Base-by-base conservation (phyloP, 345 rosid species). In the Iberis pinnata region DNA sequence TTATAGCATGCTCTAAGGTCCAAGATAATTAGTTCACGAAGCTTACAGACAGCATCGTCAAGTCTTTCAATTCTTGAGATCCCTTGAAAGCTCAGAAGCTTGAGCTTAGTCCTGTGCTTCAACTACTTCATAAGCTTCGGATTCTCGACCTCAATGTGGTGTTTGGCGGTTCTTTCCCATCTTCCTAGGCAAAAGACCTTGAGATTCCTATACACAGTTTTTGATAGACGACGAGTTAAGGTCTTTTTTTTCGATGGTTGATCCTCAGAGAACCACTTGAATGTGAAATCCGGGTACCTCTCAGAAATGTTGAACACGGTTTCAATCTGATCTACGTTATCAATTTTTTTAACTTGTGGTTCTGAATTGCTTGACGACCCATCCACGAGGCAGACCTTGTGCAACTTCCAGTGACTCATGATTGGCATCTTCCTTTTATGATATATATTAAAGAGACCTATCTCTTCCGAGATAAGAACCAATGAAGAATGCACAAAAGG, bases 221-320 rank as follows among this genome's bases (percentile, higher is more conserved):
- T 22, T 22, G 25, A 22, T 22, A 22, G 25, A 22, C 4, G 25
- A 22, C 25, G 4, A 22, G n/a, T n/a, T n/a, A 22, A 22, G n/a
- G n/a, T n/a, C 25, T 22, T 22, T 22, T 22, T 22, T 22, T 2
- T 22, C 25, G 6, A 2, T 22, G 25, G 25, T 22, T 22, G 25
- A 22, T 22, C 25, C 25, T n/a, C n/a, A n/a, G 71, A 45, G 52
- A 79, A 75, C 73, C 66, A 65, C 27, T 70, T 62, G 52, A 14
- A 29, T 1, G 56, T 44, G 41, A 79, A 66, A 38, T 73, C 76
- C 3, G 74, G 80, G 14, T 47, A 75, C 51, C 56, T 56, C 36
- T 75, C 80, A 5, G 67, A 71, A 15, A 82, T 63, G 54, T 82
- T 76, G 70, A 82, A 73, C 31, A 82, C 52, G 0, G 84, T 67